Base-by-base conservation (phyloP, 805 yeast genomes). In the Suhomyces canberraensis region DNA sequence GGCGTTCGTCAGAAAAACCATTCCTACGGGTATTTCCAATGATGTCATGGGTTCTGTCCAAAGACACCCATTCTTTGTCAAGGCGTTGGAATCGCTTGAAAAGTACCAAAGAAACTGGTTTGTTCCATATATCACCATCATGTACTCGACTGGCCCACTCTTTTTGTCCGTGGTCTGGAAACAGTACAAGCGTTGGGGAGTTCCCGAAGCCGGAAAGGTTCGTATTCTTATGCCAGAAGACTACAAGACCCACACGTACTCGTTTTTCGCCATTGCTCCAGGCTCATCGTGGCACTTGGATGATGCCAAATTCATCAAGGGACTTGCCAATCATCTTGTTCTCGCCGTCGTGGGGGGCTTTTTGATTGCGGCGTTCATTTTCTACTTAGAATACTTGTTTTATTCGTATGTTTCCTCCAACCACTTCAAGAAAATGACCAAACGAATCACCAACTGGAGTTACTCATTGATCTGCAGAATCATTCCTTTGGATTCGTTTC, bases 231-330 rank as follows among this genome's bases (percentile, higher is more conserved):
- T 79, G 65, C 91, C 95, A 4, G 57, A 61, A 25, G 89, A 84
- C 56, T 85, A 86, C 60, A 84, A 84, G 54, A 66, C 75, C 40
- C 73, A 71, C 43, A 53, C 71, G 1, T 64, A 71, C 46, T 74
- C 89, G 0, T 84, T 85, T 56, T 89, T 90, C 60, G 71, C 78
- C 26, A 81, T 86, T 37, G 69, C 87, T 0, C 75, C 77, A 37
- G 97, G 97, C 31, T 85, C 95, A 0, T 84, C 95, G 17, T 90
- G 97, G 97, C 97, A 90, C 61, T 64, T 78, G 52, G 87, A 81
- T 46, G 97, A 90, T 59, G 96, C 96, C 8, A 72, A 78, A 36
- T 76, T 86, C 54, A 78, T 89, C 60, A 79, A 84, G 52, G 64
- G 76, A 7, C 63, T 89, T 61, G 88, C 86, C 13, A 72, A 76